Conservation (phyloP, 2,329 filamentous ascomycete species). For the Ceratocystis eucalypticola region DNA sequence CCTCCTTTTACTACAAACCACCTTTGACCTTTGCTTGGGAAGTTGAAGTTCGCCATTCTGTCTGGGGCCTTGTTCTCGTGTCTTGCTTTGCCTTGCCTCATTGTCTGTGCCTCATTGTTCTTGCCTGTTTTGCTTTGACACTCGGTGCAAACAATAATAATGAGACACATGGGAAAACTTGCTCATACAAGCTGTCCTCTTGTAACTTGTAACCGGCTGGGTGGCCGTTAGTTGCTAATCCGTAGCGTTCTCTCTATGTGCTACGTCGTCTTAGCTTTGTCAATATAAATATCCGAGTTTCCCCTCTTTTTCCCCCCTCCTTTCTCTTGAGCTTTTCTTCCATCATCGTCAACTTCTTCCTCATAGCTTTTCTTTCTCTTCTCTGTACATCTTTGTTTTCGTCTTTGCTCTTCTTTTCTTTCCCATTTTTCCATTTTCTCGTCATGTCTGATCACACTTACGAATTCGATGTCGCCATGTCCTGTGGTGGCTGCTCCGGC, state of each 20-base stretch:
- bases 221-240: not conserved
- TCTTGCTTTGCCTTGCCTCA: not conserved
- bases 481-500: constrained; percentile 89
- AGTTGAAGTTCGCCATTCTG: too few relatives aligned
- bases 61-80: not conserved
- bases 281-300: not conserved
- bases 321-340: not conserved
- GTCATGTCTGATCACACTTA: constrained; percentile 72
- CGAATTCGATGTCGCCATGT: constrained; percentile 92
- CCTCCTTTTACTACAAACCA: not conserved
- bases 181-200: not conserved
- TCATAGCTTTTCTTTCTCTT: not conserved
- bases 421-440: constrained; percentile 12
- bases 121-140: not conserved
- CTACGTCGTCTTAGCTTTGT: not conserved
- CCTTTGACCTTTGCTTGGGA: not conserved
- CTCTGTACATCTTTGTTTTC: constrained; percentile 11
- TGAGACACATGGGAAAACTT: not conserved
- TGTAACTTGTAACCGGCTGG: not conserved
- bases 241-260: not conserved
- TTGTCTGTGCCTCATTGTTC: not conserved
- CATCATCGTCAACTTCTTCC: not conserved
- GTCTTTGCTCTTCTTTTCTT: constrained; percentile 3
- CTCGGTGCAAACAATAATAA: not conserved
- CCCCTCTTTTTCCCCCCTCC: not conserved